Evolutionary conservation across 2,329 filamentous ascomycete genomes (phyloP).

Genomic region (Epichloe bromicola): DNA sequence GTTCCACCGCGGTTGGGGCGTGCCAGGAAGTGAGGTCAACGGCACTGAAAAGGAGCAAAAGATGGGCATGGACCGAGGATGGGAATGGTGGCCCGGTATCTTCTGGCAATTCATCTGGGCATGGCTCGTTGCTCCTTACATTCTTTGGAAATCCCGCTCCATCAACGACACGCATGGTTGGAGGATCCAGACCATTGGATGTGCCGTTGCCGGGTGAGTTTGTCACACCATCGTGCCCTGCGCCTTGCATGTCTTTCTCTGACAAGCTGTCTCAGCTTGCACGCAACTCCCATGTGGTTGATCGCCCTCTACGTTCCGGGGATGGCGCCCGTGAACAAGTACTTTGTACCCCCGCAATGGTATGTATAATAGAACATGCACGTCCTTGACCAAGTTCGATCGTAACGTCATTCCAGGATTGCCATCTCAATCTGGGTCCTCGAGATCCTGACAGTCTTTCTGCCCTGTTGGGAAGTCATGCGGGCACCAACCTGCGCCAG

Average conservation of each 20-base stretch:
- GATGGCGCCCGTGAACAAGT: constrained; percentile 22
- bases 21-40: constrained; percentile 44
- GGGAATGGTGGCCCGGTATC: constrained; percentile 53
- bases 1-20: constrained; percentile 32
- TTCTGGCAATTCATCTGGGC: constrained; percentile 51
- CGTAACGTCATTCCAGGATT: constrained; percentile 13
- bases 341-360: constrained; percentile 48
- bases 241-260: not conserved
- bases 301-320: constrained; percentile 37
- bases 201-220: constrained; percentile 29
- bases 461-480: constrained; percentile 48
- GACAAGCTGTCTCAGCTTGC: constrained; percentile 29
- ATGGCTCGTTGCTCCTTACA: constrained; percentile 31
- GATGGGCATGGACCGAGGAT: constrained; percentile 35
- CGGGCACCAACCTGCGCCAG: constrained; percentile 24
- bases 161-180: constrained; percentile 53
- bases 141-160: constrained; percentile 43
- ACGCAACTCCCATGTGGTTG: constrained; percentile 52
- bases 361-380: constrained; percentile 26
- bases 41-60: constrained; percentile 34
- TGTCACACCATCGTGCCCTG: no score
- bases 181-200: constrained; percentile 46
- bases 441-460: constrained; percentile 47
- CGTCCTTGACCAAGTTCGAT: constrained; percentile 21
- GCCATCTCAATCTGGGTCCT: constrained; percentile 44